Conservation (phyloP, 2,329 filamentous ascomycete genomes). For the Cytospora leucostoma region DNA sequence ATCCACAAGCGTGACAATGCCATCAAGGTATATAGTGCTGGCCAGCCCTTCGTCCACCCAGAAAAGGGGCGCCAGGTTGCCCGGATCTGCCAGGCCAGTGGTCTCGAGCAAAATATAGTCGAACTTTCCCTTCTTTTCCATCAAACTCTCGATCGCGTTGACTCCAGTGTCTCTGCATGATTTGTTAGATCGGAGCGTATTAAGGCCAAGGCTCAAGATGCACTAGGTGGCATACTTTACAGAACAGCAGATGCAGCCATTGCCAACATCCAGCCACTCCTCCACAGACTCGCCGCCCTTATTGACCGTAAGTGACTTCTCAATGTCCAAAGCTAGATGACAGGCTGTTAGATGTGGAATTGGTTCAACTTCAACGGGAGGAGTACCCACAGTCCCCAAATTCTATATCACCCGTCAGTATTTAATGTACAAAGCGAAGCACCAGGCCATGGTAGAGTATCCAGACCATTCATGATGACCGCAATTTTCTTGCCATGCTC, state of each 20-base stretch:
- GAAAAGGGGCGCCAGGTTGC: slow-evolving; percentile 92
- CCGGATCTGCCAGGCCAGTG: slow-evolving; percentile 90
- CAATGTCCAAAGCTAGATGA: slow-evolving; percentile 80
- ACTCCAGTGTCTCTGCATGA: slow-evolving; percentile 79
- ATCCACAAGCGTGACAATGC: slow-evolving; percentile 93
- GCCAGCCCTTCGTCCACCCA: slow-evolving; percentile 97
- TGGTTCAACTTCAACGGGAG: slow-evolving; percentile 25
- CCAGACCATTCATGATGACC: slow-evolving; percentile 84
- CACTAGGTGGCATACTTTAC: slow-evolving; percentile 68
- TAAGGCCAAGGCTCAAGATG: not conserved
- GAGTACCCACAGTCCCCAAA: slow-evolving; percentile 74
- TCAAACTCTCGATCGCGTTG: slow-evolving; percentile 90
- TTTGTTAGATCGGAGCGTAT: slow-evolving; percentile 1
- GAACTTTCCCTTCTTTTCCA: slow-evolving; percentile 90
- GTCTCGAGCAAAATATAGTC: slow-evolving; percentile 98
- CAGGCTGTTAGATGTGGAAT: slow-evolving; percentile 10
- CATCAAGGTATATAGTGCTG: slow-evolving; percentile 93
- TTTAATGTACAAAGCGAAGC: not conserved
- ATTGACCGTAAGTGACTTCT: slow-evolving; percentile 91
- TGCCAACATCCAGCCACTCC: slow-evolving; percentile 94
- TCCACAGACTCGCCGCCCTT: slow-evolving; percentile 80
- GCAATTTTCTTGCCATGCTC: slow-evolving; percentile 98
- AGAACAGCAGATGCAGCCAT: slow-evolving; percentile 96
- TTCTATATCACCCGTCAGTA: slow-evolving; percentile 49
- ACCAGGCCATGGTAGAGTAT: not conserved